phyloP scores from a whole-genome alignment of 176 grass and related monocot genomes.

The Zoysia pacifica region DNA sequence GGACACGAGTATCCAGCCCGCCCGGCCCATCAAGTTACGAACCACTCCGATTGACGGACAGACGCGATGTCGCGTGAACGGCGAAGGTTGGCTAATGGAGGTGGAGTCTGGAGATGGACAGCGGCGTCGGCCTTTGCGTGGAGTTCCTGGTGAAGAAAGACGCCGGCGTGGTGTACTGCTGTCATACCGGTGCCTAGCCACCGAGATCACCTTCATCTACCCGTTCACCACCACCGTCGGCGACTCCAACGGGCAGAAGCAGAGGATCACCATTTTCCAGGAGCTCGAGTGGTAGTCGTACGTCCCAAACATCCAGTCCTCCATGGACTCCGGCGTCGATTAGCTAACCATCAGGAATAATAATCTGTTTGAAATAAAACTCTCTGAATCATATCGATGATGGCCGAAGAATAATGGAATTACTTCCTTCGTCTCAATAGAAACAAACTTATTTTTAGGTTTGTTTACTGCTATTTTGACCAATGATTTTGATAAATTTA shows the following conservation, averaged over 20 bases:
- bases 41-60: conserved; percentile 6
- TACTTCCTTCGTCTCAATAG: no score
- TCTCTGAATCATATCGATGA: no score
- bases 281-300: conserved; percentile 68
- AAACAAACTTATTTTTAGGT: no score
- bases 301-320: conserved; percentile 64
- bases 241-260: conserved; percentile 71
- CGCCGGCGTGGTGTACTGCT: conserved; percentile 39
- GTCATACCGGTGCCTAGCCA: conserved; percentile 72
- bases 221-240: conserved; percentile 90
- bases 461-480: no score
- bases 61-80: not conserved
- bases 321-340: conserved; percentile 38
- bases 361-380: no score
- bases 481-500: no score
- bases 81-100: conserved; percentile 53
- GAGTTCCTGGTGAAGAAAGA: conserved; percentile 79
- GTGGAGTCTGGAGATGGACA: conserved; percentile 54
- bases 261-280: conserved; percentile 63
- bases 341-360: no score
- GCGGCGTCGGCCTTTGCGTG: conserved; percentile 63
- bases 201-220: conserved; percentile 82
- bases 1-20: no score
- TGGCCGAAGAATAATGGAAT: no score
- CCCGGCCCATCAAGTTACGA: not conserved